A percentile compares a stretch with the other conserved stretches of the same genome.
phyloP scores from a whole-genome alignment of 139 green algal species.

The Volvox reticuliferus region DNA sequence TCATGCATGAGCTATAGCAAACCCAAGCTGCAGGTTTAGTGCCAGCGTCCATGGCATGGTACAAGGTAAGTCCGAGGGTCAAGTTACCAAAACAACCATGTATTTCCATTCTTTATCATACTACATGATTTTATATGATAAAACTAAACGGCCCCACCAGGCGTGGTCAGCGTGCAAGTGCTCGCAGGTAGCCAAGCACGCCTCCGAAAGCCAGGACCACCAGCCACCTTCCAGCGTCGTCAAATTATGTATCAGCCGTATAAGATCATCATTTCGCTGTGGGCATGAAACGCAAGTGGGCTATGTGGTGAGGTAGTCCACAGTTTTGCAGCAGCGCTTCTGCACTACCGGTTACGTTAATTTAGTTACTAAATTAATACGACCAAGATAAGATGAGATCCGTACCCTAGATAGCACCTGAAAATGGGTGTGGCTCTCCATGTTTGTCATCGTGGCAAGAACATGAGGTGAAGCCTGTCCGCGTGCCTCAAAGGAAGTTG shows the following conservation, averaged over 20 bases:
- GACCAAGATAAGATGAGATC: too few relatives aligned
- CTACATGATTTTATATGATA: too few relatives aligned
- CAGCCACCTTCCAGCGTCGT: slow-evolving; percentile 5
- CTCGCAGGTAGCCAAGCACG: slow-evolving; percentile 2
- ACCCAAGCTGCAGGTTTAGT: too few relatives aligned
- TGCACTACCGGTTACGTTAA: too few relatives aligned
- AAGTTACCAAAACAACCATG: too few relatives aligned
- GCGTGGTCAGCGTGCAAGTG: neutral
- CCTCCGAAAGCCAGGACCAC: slow-evolving; percentile 4
- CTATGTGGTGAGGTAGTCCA: too few relatives aligned
- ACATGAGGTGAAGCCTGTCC: neutral
- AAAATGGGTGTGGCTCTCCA: neutral
- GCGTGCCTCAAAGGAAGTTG: neutral
- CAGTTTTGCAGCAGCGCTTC: too few relatives aligned
- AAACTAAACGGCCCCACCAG: neutral
- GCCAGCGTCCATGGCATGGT: too few relatives aligned
- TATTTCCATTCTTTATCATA: too few relatives aligned
- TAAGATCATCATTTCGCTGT: neutral
- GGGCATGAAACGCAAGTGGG: neutral
- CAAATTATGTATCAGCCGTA: neutral
- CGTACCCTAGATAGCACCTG: neutral
- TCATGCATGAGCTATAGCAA: too few relatives aligned
- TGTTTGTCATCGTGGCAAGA: neutral
- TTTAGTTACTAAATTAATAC: too few relatives aligned
- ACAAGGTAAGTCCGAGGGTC: too few relatives aligned